These are phyloP conservation scores for Prototheca wickerhamii DNA, from an alignment of 163 green algal genomes.

Conservation along the genomic window DNA sequence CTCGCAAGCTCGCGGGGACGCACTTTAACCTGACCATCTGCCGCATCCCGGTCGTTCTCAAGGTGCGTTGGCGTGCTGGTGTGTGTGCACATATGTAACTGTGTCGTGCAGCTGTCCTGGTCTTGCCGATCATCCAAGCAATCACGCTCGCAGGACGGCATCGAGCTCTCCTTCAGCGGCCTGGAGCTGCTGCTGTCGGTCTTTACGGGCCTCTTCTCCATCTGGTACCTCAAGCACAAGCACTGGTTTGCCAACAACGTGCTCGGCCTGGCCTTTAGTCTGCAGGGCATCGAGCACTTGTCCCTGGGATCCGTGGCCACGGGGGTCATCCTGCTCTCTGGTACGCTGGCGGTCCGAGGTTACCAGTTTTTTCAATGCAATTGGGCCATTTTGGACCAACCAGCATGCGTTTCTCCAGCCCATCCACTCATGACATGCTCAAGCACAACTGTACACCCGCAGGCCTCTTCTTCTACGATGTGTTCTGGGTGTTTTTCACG, in stretches of 20 bases:
- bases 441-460: no score
- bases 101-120: not conserved
- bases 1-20: not conserved
- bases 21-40: conserved; percentile 7
- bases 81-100: not conserved
- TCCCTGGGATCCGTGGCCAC: conserved; percentile 57
- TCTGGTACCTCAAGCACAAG: conserved; percentile 78
- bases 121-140: not conserved
- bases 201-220: conserved; percentile 50
- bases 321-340: conserved; percentile 68
- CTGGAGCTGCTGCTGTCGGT: conserved; percentile 44
- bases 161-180: conserved; percentile 34
- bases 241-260: conserved; percentile 95
- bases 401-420: no score
- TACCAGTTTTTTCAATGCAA: no score
- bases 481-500: conserved; percentile 99
- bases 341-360: no score
- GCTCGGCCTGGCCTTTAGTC: conserved; percentile 81
- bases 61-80: conserved; percentile 11
- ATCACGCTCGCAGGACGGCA: conserved; percentile 12
- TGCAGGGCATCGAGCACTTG: conserved; percentile 92
- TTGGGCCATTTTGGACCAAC: no score
- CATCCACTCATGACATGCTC: no score
- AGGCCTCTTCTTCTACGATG: conserved; percentile 95
- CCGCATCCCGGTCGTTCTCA: conserved; percentile 21